Conservation (phyloP, 2,329 filamentous ascomycete genomes). For the Trichoderma aggressivum region DNA sequence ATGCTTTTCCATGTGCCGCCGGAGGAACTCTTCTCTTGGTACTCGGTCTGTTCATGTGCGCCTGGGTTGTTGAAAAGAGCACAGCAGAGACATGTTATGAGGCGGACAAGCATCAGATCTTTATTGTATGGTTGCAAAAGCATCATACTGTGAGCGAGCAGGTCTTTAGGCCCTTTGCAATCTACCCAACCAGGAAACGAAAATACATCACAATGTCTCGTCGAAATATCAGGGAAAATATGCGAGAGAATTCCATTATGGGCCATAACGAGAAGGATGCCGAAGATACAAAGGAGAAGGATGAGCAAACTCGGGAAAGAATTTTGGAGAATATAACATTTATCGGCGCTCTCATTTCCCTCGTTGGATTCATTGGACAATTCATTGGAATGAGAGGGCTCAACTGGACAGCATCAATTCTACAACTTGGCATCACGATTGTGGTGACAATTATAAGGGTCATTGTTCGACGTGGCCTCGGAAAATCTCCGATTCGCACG, state of each 20-base stretch:
- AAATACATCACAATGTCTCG: neutral
- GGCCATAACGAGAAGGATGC: neutral
- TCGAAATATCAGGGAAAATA: neutral
- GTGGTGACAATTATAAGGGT: neutral
- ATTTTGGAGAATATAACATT: neutral
- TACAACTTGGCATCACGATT: neutral
- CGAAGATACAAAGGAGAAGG: neutral
- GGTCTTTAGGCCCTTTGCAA: neutral
- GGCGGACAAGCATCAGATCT: neutral
- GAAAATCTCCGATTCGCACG: neutral
- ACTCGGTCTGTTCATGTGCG: conserved; percentile 30
- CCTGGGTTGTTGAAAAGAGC: conserved; percentile 32
- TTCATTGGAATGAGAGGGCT: conserved; percentile 25
- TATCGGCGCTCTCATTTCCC: conserved; percentile 18
- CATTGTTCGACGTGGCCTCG: neutral
- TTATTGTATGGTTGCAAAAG: conserved; percentile 31
- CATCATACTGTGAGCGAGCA: neutral
- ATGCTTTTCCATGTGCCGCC: conserved; percentile 28
- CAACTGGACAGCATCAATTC: conserved; percentile 1
- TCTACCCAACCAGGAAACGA: neutral
- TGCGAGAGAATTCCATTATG: neutral
- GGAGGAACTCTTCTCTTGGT: conserved; percentile 30
- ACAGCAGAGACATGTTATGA: conserved; percentile 26
- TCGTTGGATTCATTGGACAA: conserved; percentile 29
- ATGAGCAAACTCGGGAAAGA: neutral